Evolutionary conservation across 192 early-diverging fungal species (phyloP).

Genomic region (Backusella tarrabulga): DNA sequence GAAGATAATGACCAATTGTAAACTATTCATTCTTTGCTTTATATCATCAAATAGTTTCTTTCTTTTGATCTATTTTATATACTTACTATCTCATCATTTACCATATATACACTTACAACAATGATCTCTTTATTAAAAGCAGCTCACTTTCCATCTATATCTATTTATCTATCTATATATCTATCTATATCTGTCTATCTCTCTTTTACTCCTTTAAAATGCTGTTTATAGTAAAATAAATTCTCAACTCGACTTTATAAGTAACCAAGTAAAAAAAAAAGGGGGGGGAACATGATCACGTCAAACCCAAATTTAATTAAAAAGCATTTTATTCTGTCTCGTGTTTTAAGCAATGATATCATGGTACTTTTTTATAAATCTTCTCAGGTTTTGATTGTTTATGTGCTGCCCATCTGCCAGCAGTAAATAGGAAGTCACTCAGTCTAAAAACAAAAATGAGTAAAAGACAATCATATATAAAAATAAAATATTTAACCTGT

Average conservation of each 20-base stretch:
- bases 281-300: background rate
- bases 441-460: conserved; percentile 41
- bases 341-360: background rate
- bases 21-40: too few species aligned
- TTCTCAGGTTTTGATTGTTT: conserved; percentile 67
- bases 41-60: too few species aligned
- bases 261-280: background rate
- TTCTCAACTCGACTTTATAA: background rate
- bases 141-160: too few species aligned
- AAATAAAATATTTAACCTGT: conserved; percentile 34
- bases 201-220: too few species aligned
- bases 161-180: too few species aligned
- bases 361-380: conserved; percentile 58
- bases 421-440: conserved; percentile 91
- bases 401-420: conserved; percentile 80
- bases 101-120: too few species aligned
- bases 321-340: background rate
- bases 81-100: too few species aligned
- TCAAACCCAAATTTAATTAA: background rate
- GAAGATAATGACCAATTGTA: background rate
- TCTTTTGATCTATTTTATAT: too few species aligned
- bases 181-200: too few species aligned
- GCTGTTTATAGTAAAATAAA: background rate
- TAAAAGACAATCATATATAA: conserved; percentile 24
- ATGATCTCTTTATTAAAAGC: too few species aligned